Percentiles rank a stretch among this genome's conserved stretches.
These are phyloP conservation scores for Phaseolus lunatus DNA, from an alignment of 306 rosid species.

Conservation along the genomic window DNA sequence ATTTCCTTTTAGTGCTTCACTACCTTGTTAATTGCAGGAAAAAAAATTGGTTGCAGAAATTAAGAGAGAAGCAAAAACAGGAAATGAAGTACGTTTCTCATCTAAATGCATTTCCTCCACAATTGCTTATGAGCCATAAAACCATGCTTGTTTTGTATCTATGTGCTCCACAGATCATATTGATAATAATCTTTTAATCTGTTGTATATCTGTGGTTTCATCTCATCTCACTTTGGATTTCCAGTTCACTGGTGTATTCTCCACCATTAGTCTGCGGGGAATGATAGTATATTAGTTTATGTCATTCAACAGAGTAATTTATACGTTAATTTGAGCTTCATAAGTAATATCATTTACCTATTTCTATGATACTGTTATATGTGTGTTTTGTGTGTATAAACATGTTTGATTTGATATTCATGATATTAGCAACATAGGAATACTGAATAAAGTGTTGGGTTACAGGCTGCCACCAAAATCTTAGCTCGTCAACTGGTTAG, in stretches of 20 bases:
- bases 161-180: background rate
- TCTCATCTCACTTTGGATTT: too few relatives aligned
- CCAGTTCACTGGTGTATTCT: too few relatives aligned
- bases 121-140: background rate
- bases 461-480: conserved; percentile 89
- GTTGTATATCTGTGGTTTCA: too few relatives aligned
- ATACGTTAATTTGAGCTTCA: background rate
- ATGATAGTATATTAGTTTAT: too few relatives aligned
- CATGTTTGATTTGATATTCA: conserved; percentile 7
- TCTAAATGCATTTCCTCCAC: conserved; percentile 3
- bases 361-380: background rate
- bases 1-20: conserved; percentile 35
- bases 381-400: background rate
- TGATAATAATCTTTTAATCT: background rate
- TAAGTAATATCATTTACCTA: background rate
- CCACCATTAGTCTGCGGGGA: too few relatives aligned
- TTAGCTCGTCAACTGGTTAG: conserved; percentile 97
- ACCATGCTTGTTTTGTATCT: background rate
- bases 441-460: conserved; percentile 38
- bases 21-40: conserved; percentile 64
- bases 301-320: background rate
- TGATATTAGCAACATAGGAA: conserved; percentile 11
- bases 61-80: conserved; percentile 86
- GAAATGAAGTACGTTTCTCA: conserved; percentile 73
- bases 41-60: conserved; percentile 93